Conservation (phyloP, 208 protist genomes). For the Leishmania turanica region DNA sequence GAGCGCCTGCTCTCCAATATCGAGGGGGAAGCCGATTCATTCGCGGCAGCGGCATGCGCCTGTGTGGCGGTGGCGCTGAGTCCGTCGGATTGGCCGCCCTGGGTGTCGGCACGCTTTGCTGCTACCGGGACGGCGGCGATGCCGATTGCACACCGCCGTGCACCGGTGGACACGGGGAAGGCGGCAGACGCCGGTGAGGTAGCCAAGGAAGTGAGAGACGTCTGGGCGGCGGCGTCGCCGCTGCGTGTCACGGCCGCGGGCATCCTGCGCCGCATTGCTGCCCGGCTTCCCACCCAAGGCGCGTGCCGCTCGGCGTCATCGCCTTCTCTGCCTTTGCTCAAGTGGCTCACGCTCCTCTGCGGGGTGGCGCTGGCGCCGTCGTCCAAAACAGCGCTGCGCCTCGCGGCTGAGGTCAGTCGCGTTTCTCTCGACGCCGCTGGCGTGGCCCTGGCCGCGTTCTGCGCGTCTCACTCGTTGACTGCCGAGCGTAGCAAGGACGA, state of each 20-base stretch:
- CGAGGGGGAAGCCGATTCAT: slow-evolving; percentile 25
- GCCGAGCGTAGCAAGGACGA: neutral
- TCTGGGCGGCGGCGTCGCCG: slow-evolving; percentile 9
- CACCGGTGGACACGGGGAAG: neutral
- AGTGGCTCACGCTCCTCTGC: slow-evolving; percentile 36
- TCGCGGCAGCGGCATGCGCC: slow-evolving; percentile 35
- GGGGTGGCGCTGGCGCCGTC: slow-evolving; percentile 38
- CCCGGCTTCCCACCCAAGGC: slow-evolving; percentile 1
- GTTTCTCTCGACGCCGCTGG: slow-evolving; percentile 24
- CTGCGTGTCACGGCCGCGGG: slow-evolving; percentile 16
- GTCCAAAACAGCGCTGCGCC: slow-evolving; percentile 18
- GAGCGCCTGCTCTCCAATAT: slow-evolving; percentile 10
- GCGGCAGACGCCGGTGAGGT: neutral
- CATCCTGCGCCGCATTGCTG: slow-evolving; percentile 10
- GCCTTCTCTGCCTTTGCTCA: slow-evolving; percentile 14
- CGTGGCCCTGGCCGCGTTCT: slow-evolving; percentile 21
- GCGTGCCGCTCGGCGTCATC: neutral
- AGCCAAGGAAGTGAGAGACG: neutral
- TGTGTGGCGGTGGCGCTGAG: slow-evolving; percentile 41
- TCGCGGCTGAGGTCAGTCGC: slow-evolving; percentile 19
- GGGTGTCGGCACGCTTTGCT: slow-evolving; percentile 26
- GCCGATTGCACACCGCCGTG: neutral
- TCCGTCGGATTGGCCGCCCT: slow-evolving; percentile 35
- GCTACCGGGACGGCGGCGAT: slow-evolving; percentile 13
- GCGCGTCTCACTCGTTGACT: slow-evolving; percentile 9